Conservation (phyloP, 805 yeast species). For the Yamadazyma philogaea region DNA sequence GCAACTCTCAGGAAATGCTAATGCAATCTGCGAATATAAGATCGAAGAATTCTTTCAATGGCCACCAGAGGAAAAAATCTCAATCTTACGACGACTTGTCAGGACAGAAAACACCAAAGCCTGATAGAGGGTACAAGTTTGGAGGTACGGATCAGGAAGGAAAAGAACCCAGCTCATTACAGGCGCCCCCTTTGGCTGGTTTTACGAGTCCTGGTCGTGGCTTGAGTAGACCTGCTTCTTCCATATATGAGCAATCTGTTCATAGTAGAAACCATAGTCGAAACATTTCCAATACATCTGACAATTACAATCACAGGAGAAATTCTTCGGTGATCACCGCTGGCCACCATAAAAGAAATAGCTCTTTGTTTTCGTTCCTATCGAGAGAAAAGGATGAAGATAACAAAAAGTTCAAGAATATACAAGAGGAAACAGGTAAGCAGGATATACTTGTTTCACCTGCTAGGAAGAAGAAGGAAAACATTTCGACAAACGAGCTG, state of each 20-base stretch:
- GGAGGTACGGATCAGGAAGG: slow-evolving; percentile 19
- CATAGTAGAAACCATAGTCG: slow-evolving; percentile 36
- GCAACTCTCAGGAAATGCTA: slow-evolving; percentile 9
- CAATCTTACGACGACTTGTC: slow-evolving; percentile 48
- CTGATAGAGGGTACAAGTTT: slow-evolving; percentile 29
- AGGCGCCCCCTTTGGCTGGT: slow-evolving; percentile 2
- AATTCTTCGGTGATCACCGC: slow-evolving; percentile 25
- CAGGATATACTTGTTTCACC: slow-evolving; percentile 23
- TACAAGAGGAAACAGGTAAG: slow-evolving; percentile 4
- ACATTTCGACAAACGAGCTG: background rate
- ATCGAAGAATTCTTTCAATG: background rate
- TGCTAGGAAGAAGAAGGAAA: slow-evolving; percentile 22
- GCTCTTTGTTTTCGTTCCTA: slow-evolving; percentile 56
- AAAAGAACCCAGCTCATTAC: background rate
- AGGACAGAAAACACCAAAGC: slow-evolving; percentile 25
- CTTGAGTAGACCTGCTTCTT: slow-evolving; percentile 39
- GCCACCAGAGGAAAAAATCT: slow-evolving; percentile 40
- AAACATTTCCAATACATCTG: slow-evolving; percentile 39
- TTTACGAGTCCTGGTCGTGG: background rate
- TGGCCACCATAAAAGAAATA: slow-evolving; percentile 52
- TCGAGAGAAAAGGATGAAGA: slow-evolving; percentile 27
- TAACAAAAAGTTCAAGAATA: slow-evolving; percentile 4
- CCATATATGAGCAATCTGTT: slow-evolving; percentile 47
- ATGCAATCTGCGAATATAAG: slow-evolving; percentile 4
- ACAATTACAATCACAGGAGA: slow-evolving; percentile 20